phyloP scores from a whole-genome alignment of 768 basidiomycete genomes.

The Myochromella boudieri region DNA sequence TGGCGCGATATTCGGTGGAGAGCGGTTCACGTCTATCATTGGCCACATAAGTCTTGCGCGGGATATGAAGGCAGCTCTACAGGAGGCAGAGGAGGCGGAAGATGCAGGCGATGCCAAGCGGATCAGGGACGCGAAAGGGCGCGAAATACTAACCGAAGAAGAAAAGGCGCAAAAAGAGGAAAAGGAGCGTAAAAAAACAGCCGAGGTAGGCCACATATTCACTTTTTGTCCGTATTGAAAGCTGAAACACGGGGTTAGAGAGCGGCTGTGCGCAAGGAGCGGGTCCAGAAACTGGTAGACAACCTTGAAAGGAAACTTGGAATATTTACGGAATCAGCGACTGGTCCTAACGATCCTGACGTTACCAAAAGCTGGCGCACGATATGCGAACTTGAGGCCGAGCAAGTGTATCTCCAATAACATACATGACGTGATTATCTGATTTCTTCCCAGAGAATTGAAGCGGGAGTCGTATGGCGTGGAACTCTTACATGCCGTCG shows the following conservation, averaged over 20 bases:
- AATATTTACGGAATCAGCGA: constrained; percentile 85
- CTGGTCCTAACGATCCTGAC: constrained; percentile 64
- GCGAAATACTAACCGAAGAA: constrained; percentile 60
- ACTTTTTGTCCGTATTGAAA: background rate
- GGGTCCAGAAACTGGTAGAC: constrained; percentile 74
- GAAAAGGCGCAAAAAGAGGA: constrained; percentile 76
- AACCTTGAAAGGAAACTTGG: constrained; percentile 80
- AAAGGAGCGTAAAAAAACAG: constrained; percentile 61
- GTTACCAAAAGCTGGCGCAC: constrained; percentile 72
- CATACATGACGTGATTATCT: background rate
- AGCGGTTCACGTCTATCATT: constrained; percentile 83
- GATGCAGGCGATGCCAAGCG: constrained; percentile 55
- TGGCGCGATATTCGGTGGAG: constrained; percentile 87
- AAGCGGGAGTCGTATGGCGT: constrained; percentile 86
- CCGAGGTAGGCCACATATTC: constrained; percentile 54
- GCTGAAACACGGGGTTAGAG: constrained; percentile 45
- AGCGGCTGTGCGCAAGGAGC: constrained; percentile 75
- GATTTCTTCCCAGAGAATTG: constrained; percentile 58
- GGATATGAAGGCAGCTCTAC: constrained; percentile 92
- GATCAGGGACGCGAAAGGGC: constrained; percentile 51
- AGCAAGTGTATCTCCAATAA: constrained; percentile 46
- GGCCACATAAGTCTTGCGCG: constrained; percentile 84
- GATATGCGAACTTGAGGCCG: constrained; percentile 79
- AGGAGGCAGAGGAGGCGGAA: constrained; percentile 79
- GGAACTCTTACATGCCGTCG: constrained; percentile 82